phyloP scores from a whole-genome alignment of 1,139 yeast genomes.

The Neolecta irregularis region DNA sequence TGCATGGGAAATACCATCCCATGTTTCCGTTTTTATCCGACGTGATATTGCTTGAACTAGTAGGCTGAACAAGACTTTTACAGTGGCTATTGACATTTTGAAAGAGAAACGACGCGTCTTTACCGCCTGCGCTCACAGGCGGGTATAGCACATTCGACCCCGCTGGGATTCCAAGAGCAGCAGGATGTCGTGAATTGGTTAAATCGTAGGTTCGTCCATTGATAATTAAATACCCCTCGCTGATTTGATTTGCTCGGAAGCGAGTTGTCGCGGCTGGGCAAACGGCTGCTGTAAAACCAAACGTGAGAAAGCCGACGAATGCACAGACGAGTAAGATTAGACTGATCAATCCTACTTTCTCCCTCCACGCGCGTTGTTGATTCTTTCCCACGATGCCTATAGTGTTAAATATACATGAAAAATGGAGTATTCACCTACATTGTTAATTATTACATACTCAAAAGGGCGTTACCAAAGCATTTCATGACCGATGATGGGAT shows the following conservation, averaged over 20 bases:
- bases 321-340: slow-evolving; percentile 62
- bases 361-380: too few species aligned
- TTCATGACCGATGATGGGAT: too few species aligned
- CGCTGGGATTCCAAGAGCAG: slow-evolving; percentile 55
- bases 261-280: slow-evolving; percentile 43
- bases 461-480: too few species aligned
- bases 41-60: slow-evolving; percentile 57
- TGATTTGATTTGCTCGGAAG: slow-evolving; percentile 43
- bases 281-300: slow-evolving; percentile 81
- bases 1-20: slow-evolving; percentile 97
- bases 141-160: slow-evolving; percentile 65
- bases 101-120: slow-evolving; percentile 74
- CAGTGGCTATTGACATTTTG: slow-evolving; percentile 95
- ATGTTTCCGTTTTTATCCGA: slow-evolving; percentile 41
- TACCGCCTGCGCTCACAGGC: slow-evolving; percentile 77
- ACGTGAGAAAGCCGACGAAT: slow-evolving; percentile 66
- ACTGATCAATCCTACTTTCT: slow-evolving; percentile 61
- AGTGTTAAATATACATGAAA: too few species aligned
- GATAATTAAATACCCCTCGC: slow-evolving; percentile 48
- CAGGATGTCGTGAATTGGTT: slow-evolving; percentile 58
- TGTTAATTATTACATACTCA: too few species aligned
- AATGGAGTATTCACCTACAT: too few species aligned
- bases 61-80: slow-evolving; percentile 63
- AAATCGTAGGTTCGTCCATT: slow-evolving; percentile 72
- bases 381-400: too few species aligned